Conservation (phyloP, 352 stramenopile genomes). For the Blastocystis sp. region DNA sequence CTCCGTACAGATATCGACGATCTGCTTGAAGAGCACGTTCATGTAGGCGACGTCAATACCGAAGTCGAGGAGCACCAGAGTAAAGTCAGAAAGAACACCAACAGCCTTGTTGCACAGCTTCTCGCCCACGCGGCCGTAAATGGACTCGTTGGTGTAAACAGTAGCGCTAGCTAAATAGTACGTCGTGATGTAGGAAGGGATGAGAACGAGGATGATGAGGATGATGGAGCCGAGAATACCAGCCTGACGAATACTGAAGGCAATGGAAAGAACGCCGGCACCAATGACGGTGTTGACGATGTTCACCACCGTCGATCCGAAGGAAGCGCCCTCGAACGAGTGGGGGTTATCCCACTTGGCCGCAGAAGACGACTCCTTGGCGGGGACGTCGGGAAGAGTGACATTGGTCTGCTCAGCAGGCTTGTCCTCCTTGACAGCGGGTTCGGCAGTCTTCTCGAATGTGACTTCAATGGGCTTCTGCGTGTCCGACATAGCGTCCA, state of each 20-base stretch:
- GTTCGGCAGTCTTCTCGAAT: background rate
- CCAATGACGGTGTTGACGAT: conserved; percentile 64
- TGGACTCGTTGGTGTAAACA: conserved; percentile 29
- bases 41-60: conserved; percentile 65
- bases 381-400: background rate
- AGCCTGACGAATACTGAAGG: conserved; percentile 56
- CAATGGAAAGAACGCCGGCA: conserved; percentile 56
- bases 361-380: background rate
- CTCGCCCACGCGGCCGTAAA: conserved; percentile 53
- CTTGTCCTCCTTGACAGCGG: conserved; percentile 6
- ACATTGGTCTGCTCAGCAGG: background rate
- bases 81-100: conserved; percentile 34
- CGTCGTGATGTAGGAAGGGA: conserved; percentile 47
- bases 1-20: conserved; percentile 43
- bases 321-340: conserved; percentile 20
- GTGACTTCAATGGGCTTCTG: background rate
- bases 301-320: conserved; percentile 52
- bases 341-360: conserved; percentile 22
- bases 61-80: conserved; percentile 45
- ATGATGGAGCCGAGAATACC: conserved; percentile 50
- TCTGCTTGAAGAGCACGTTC: conserved; percentile 54
- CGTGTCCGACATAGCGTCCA: background rate
- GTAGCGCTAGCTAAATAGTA: conserved; percentile 60
- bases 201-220: conserved; percentile 46
- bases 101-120: conserved; percentile 42